These are phyloP conservation scores for Pecoramyces ruminantium DNA, from an alignment of 192 early-diverging fungal species.

Conservation along the genomic window DNA sequence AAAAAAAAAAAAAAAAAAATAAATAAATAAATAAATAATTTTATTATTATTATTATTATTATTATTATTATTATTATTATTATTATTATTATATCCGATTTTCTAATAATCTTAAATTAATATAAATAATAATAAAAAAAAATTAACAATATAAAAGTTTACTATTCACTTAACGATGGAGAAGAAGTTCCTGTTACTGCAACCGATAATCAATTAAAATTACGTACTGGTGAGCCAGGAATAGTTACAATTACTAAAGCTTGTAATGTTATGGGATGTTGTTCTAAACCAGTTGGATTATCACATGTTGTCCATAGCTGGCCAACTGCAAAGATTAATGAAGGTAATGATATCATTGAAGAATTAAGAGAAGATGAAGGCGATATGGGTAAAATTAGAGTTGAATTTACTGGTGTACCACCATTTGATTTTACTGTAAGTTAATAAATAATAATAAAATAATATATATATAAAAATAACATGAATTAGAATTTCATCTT, in stretches of 20 bases:
- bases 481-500: too few species aligned
- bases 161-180: conserved; percentile 18
- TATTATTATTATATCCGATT: too few species aligned
- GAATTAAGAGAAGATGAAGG: conserved; percentile 49
- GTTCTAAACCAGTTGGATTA: conserved; percentile 24
- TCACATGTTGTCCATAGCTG: conserved; percentile 25
- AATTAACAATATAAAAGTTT: neutral
- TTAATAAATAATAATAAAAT: too few species aligned
- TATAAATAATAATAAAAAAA: too few species aligned
- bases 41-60: too few species aligned
- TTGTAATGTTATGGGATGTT: conserved; percentile 45
- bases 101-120: too few species aligned
- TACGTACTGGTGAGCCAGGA: conserved; percentile 34
- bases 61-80: too few species aligned
- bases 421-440: conserved; percentile 51
- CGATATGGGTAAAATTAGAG: conserved; percentile 25
- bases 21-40: too few species aligned
- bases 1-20: too few species aligned
- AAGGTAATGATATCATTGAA: conserved; percentile 40
- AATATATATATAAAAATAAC: too few species aligned
- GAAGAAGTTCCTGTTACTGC: conserved; percentile 8
- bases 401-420: conserved; percentile 42
- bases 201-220: conserved; percentile 38
- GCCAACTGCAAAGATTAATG: conserved; percentile 42
- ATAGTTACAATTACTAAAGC: conserved; percentile 30